A percentile compares a stretch with the other conserved stretches of the same genome.
Conservation (phyloP, 257 asterid genomes). For the Solanum sparsipilum region DNA sequence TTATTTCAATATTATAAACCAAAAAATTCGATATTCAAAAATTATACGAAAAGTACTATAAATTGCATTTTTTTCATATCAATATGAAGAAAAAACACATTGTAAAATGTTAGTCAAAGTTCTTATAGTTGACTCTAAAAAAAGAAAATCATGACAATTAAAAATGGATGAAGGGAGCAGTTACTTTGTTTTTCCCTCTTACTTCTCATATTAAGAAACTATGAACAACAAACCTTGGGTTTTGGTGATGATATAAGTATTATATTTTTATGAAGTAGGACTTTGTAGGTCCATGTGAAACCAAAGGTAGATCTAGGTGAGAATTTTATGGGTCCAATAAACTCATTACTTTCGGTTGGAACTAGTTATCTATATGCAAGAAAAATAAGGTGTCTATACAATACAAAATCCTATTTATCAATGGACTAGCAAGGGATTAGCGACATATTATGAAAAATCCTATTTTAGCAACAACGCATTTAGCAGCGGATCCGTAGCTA, state of each 20-base stretch:
- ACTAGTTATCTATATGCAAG: background rate
- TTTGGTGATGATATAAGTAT: background rate
- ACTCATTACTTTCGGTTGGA: background rate
- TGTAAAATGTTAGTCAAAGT: no score
- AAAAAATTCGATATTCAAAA: no score
- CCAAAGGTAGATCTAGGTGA: background rate
- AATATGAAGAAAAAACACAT: no score
- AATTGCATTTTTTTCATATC: no score
- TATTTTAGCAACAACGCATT: background rate
- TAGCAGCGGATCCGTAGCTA: background rate
- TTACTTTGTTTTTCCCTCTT: background rate
- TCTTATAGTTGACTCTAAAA: no score
- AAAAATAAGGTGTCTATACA: background rate
- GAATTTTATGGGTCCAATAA: background rate
- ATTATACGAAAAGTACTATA: no score
- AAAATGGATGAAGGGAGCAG: accelerated
- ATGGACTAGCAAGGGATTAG: background rate
- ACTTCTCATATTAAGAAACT: background rate
- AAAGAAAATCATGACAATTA: no score
- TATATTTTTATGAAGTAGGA: background rate
- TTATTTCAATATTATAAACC: no score
- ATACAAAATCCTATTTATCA: background rate
- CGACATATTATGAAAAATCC: background rate
- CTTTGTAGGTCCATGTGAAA: background rate
- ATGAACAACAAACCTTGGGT: background rate